phyloP scores from a whole-genome alignment of 2,329 filamentous ascomycete species.

The Pseudocercospora fuligena region DNA sequence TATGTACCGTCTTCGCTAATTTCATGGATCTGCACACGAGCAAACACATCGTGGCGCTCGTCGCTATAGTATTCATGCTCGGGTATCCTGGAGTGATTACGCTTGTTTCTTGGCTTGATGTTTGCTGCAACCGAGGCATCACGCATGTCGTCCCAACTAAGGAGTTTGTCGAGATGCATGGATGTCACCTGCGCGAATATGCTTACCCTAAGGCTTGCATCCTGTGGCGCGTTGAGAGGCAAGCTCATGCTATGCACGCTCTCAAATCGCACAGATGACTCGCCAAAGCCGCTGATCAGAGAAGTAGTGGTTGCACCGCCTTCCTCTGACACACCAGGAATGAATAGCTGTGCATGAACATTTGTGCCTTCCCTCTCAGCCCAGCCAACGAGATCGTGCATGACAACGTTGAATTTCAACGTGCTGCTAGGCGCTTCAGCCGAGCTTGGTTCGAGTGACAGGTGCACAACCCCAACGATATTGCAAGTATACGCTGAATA shows the following conservation, averaged over 20 bases:
- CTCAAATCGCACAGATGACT: conserved; percentile 89
- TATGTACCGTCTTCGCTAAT: conserved; percentile 91
- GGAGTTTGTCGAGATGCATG: conserved; percentile 94
- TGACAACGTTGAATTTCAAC: conserved; percentile 97
- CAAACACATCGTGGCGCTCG: conserved; percentile 91
- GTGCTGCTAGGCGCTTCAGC: conserved; percentile 90
- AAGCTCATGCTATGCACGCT: conserved; percentile 99
- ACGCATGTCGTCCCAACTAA: conserved; percentile 99
- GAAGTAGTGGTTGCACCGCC: conserved; percentile 91
- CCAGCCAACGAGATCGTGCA: conserved; percentile 94
- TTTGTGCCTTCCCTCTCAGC: conserved; percentile 94
- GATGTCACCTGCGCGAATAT: conserved; percentile 89
- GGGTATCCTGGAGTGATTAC: conserved; percentile 58
- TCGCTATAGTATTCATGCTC: conserved; percentile 93
- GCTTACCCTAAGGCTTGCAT: conserved; percentile 79
- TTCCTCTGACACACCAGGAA: conserved; percentile 86
- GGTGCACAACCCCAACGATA: conserved; percentile 84
- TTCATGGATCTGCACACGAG: conserved; percentile 85
- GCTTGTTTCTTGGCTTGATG: conserved; percentile 51
- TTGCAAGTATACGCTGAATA: conserved; percentile 90
- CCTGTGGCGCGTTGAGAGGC: conserved; percentile 74
- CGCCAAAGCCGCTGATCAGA: conserved; percentile 92
- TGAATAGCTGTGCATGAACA: conserved; percentile 95
- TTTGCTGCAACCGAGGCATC: conserved; percentile 65
- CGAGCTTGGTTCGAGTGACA: conserved; percentile 91